phyloP scores from a whole-genome alignment of 2,329 filamentous ascomycete species.

The Aphanocladium album region DNA sequence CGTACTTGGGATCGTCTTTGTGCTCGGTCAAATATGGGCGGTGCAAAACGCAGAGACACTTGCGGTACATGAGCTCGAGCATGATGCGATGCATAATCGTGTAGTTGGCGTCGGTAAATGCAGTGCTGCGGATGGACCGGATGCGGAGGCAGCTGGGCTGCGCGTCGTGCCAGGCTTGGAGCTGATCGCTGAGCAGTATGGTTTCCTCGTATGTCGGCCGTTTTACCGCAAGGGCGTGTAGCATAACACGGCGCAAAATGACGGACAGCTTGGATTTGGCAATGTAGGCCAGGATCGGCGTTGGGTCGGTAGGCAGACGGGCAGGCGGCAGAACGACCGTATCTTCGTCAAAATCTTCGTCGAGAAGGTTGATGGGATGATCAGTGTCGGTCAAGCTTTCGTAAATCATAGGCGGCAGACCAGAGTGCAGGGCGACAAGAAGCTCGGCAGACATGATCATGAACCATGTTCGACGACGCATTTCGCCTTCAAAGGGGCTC shows the following conservation, averaged over 20 bases:
- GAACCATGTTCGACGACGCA: constrained; percentile 46
- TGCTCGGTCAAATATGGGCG: constrained; percentile 40
- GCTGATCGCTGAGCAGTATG: constrained; percentile 33
- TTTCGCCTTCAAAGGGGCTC: constrained; percentile 46
- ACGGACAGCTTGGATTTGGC: constrained; percentile 40
- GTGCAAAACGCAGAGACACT: constrained; percentile 46
- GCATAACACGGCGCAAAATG: constrained; percentile 39
- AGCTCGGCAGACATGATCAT: constrained; percentile 43
- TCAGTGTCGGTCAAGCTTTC: constrained; percentile 43
- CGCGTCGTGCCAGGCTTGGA: constrained; percentile 30
- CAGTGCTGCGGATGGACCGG: constrained; percentile 36
- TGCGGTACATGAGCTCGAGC: constrained; percentile 44
- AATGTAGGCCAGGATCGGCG: constrained; percentile 37
- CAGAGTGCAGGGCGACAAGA: constrained; percentile 47
- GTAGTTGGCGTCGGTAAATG: constrained; percentile 38
- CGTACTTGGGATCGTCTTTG: constrained; percentile 33
- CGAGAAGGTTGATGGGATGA: constrained; percentile 41
- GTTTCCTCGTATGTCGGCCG: constrained; percentile 31
- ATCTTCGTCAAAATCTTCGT: constrained; percentile 48
- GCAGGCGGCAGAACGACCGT: constrained; percentile 37
- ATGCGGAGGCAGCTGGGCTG: constrained; percentile 37
- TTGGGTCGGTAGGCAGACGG: constrained; percentile 38
- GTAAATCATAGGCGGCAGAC: constrained; percentile 45
- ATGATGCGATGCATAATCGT: constrained; percentile 45
- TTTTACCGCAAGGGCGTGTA: constrained; percentile 34